Percentiles rank a stretch among this genome's conserved stretches.
These are phyloP conservation scores for Penicillium diatomitis DNA, from an alignment of 495 filamentous ascomycete species.

Conservation along the genomic window DNA sequence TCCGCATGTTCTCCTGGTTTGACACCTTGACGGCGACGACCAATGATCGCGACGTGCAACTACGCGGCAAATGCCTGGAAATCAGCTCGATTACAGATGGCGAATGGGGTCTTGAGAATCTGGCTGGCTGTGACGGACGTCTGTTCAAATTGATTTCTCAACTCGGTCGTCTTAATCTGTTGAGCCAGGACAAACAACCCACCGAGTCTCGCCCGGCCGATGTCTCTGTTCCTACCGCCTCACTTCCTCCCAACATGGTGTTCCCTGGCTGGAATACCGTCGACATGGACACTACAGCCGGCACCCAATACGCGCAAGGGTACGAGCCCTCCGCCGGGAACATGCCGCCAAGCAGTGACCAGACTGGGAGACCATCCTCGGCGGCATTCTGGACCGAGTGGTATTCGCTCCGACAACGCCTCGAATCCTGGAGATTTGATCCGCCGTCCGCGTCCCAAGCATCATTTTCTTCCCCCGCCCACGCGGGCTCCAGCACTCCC, in stretches of 20 bases:
- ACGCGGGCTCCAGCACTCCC: too few relatives aligned
- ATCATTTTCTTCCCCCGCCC: constrained; percentile 11
- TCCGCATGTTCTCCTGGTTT: constrained; percentile 92
- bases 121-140: constrained; percentile 77
- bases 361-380: constrained; percentile 17
- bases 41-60: constrained; percentile 85
- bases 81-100: constrained; percentile 56
- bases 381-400: constrained; percentile 77
- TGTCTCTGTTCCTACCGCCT: constrained; percentile 20
- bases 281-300: background rate
- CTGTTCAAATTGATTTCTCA: constrained; percentile 71
- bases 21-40: constrained; percentile 90
- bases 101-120: constrained; percentile 74
- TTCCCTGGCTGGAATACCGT: constrained; percentile 18
- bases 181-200: constrained; percentile 65
- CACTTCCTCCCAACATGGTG: constrained; percentile 34
- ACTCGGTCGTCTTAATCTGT: constrained; percentile 77
- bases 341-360: constrained; percentile 20
- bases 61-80: constrained; percentile 60
- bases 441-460: constrained; percentile 16
- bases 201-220: constrained; percentile 19
- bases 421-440: constrained; percentile 77
- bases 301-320: constrained; percentile 4
- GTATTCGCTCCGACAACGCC: constrained; percentile 63
- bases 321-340: constrained; percentile 22